Evolutionary conservation across 1,284 basidiomycete genomes (phyloP).

Genomic region (Macrocystidia cucumis): DNA sequence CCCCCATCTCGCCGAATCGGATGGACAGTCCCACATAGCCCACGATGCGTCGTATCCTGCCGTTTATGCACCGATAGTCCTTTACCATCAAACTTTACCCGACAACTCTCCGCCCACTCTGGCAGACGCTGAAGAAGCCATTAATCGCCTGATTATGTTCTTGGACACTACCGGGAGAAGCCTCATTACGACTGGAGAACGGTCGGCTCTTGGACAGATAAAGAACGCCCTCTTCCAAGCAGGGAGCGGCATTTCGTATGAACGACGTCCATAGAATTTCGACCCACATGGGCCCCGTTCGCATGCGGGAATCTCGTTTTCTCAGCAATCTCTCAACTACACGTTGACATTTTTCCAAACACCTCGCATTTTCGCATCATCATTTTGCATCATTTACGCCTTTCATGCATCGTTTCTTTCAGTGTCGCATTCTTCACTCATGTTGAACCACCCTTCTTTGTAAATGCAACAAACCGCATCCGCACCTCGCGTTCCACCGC

Average conservation of each 20-base stretch:
- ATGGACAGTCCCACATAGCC: conserved; percentile 18
- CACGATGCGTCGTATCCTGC: conserved; percentile 10
- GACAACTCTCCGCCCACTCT: conserved; percentile 25
- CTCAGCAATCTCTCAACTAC: too few relatives aligned
- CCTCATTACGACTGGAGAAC: conserved; percentile 35
- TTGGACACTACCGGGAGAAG: conserved; percentile 34
- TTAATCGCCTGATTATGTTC: conserved; percentile 42
- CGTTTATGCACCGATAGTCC: conserved; percentile 4
- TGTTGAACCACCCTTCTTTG: too few relatives aligned
- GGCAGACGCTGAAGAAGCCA: conserved; percentile 41
- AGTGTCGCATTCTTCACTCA: too few relatives aligned
- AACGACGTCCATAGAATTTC: too few relatives aligned
- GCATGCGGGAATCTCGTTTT: too few relatives aligned
- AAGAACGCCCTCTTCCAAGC: conserved; percentile 41
- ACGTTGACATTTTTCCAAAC: too few relatives aligned
- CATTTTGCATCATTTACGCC: too few relatives aligned
- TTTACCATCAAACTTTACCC: conserved; percentile 20
- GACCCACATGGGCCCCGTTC: too few relatives aligned
- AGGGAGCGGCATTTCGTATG: conserved; percentile 32
- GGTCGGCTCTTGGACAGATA: conserved; percentile 32
- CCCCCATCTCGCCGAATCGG: conserved; percentile 5
- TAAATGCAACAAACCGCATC: too few relatives aligned
- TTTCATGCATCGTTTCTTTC: too few relatives aligned
- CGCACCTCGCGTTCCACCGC: too few relatives aligned
- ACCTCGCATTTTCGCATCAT: too few relatives aligned